Conservation (phyloP, 2,329 filamentous ascomycete species). For the Aspergillus sp. region DNA sequence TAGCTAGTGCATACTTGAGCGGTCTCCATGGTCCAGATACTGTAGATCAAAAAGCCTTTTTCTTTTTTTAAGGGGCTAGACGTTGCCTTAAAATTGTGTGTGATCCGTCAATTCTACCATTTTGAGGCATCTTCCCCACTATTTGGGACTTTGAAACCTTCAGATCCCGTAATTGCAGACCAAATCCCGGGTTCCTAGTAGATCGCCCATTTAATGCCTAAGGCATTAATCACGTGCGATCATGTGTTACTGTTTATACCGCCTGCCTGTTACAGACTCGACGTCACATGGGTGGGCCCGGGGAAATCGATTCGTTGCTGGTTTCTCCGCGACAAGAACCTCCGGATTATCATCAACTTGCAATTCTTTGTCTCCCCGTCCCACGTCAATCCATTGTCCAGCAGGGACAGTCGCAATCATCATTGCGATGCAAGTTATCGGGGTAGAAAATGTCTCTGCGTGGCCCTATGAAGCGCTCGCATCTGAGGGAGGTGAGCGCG, state of each 20-base stretch:
- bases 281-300: no score
- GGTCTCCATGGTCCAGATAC: no score
- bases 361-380: not conserved
- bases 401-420: not conserved
- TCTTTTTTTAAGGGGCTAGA: no score
- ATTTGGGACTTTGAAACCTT: not conserved
- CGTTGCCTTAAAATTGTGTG: no score
- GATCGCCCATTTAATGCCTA: not conserved
- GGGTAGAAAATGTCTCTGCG: slow-evolving; percentile 31
- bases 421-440: slow-evolving; percentile 15
- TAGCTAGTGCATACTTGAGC: no score
- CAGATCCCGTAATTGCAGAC: no score
- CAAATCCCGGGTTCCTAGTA: no score
- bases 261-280: not conserved
- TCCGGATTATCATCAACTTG: not conserved
- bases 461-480: slow-evolving; percentile 35
- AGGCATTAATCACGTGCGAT: not conserved
- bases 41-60: no score
- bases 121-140: not conserved
- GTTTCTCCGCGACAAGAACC: no score
- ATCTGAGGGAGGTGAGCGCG: slow-evolving; percentile 37
- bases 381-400: not conserved
- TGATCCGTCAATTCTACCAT: no score
- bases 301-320: no score
- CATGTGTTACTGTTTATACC: not conserved